phyloP scores from a whole-genome alignment of 192 early-diverging fungal species.

The Gigaspora rosea region DNA sequence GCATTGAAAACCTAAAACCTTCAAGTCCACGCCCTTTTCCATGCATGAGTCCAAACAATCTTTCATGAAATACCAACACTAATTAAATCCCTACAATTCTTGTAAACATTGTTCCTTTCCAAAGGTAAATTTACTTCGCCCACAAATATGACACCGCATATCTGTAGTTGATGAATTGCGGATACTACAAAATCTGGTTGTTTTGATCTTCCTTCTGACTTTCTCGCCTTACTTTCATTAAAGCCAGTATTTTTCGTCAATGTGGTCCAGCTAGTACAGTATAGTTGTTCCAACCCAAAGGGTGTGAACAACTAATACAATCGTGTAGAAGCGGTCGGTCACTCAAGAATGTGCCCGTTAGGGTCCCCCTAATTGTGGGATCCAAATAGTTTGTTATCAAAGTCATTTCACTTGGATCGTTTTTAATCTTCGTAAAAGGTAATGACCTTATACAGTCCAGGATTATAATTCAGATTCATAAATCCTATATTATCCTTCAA shows the following conservation, averaged over 20 bases:
- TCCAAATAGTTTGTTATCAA: slow-evolving; percentile 14
- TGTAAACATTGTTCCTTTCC: slow-evolving; percentile 1
- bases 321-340: no score
- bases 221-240: background rate
- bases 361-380: slow-evolving; percentile 7
- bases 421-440: background rate
- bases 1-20: slow-evolving; percentile 14
- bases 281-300: no score
- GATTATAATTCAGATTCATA: no score
- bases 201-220: background rate
- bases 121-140: slow-evolving; percentile 15
- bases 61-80: slow-evolving; percentile 1
- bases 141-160: background rate
- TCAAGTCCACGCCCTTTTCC: background rate
- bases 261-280: no score
- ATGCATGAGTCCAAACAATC: background rate
- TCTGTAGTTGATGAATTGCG: slow-evolving; percentile 9
- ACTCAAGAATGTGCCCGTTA: background rate
- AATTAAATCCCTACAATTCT: slow-evolving; percentile 3
- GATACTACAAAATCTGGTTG: slow-evolving; percentile 26
- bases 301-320: no score
- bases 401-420: slow-evolving; percentile 7
- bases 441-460: background rate
- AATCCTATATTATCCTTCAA: background rate
- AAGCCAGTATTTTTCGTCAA: slow-evolving; percentile 14